A percentile compares a stretch with the other conserved stretches of the same genome.
Conservation (phyloP, 352 stramenopile genomes). For the Halophytophthora batemanensis region DNA sequence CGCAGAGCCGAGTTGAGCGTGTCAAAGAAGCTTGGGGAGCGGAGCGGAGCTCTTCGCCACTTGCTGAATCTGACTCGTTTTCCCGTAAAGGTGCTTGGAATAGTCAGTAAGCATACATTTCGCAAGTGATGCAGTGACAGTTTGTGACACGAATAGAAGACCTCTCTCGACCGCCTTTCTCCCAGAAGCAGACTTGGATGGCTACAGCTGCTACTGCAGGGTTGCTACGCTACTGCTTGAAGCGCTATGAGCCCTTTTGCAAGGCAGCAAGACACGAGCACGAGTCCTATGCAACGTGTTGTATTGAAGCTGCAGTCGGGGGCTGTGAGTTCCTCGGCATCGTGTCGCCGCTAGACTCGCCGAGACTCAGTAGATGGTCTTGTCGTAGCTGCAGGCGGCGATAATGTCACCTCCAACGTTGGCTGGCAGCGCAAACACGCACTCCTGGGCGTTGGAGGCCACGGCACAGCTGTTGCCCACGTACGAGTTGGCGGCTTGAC, state of each 20-base stretch:
- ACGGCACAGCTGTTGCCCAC: constrained; percentile 60
- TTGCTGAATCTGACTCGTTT: constrained; percentile 23
- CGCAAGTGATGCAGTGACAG: constrained; percentile 3
- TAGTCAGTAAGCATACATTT: constrained; percentile 6
- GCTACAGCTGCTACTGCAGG: not conserved
- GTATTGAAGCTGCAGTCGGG: too few species aligned
- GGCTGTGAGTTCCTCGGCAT: too few species aligned
- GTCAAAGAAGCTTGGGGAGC: constrained; percentile 31
- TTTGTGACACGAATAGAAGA: constrained; percentile 1
- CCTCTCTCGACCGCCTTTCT: not conserved
- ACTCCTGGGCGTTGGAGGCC: constrained; percentile 28
- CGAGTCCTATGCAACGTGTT: too few species aligned
- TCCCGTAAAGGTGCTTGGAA: constrained; percentile 2
- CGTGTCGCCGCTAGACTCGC: not conserved
- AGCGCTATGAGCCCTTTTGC: too few species aligned
- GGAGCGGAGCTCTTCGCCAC: not conserved
- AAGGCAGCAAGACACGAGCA: too few species aligned
- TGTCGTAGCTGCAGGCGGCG: constrained; percentile 37
- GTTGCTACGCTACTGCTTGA: too few species aligned
- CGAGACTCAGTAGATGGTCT: constrained; percentile 32
- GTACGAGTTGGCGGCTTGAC: constrained; percentile 52
- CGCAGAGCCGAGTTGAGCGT: too few species aligned
- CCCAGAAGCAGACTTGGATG: not conserved
- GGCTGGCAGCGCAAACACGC: constrained; percentile 42
- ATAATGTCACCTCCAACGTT: constrained; percentile 36